These are phyloP conservation scores for Boletus fagicola DNA, from an alignment of 768 basidiomycete genomes.

Conservation along the genomic window DNA sequence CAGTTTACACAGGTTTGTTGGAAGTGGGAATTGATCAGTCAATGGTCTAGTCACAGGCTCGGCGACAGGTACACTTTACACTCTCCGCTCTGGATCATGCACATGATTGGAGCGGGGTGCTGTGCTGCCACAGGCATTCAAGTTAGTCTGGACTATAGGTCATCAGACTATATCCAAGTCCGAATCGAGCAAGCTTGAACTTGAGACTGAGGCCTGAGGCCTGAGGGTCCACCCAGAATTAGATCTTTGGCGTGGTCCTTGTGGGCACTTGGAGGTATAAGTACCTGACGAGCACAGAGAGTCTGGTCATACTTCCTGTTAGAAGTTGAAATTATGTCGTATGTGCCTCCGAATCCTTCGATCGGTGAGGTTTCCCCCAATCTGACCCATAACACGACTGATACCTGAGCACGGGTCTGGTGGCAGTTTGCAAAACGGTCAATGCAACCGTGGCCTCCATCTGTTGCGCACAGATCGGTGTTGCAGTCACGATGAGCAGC, in stretches of 20 bases:
- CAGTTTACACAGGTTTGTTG: not conserved
- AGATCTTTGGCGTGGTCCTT: not conserved
- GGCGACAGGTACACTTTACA: not conserved
- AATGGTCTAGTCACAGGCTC: not conserved
- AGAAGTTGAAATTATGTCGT: not conserved
- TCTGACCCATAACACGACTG: not conserved
- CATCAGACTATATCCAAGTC: not conserved
- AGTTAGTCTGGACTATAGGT: too few relatives aligned
- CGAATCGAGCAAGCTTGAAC: not conserved
- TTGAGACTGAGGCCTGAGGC: too few relatives aligned
- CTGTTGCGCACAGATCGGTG: not conserved
- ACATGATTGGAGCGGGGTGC: not conserved
- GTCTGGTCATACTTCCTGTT: not conserved
- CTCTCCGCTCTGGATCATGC: not conserved
- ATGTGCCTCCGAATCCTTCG: too few relatives aligned
- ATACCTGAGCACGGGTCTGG: not conserved
- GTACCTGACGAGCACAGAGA: too few relatives aligned
- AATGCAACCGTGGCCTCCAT: constrained; percentile 8
- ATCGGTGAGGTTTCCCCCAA: not conserved
- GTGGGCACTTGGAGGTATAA: not conserved
- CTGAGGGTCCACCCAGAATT: not conserved
- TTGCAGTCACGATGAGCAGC: not conserved
- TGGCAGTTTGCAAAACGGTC: not conserved
- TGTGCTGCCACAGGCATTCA: not conserved
- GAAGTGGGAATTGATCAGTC: not conserved